Evolutionary conservation across 331 rosid species (phyloP).

Genomic region (Ulmus americana): DNA sequence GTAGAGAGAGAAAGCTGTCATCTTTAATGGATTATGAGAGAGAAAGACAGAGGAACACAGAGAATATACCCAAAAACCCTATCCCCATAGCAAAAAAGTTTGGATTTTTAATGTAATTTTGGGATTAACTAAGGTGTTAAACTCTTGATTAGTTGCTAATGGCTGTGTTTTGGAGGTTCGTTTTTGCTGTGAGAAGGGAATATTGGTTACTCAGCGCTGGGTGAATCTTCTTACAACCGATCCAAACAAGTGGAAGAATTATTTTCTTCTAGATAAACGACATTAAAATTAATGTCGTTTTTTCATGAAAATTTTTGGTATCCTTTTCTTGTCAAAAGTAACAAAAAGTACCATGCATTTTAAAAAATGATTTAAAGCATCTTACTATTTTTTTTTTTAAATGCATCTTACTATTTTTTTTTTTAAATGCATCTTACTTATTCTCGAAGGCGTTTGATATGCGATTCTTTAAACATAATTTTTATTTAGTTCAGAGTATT

Average conservation of each 20-base stretch:
- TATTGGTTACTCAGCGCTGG: neutral
- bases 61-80: slow-evolving; percentile 89
- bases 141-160: neutral
- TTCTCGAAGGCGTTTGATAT: no score
- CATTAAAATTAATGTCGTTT: neutral
- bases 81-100: neutral
- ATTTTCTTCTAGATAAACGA: neutral
- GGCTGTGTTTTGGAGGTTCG: neutral
- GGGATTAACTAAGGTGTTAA: neutral
- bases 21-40: slow-evolving; percentile 21
- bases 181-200: no score
- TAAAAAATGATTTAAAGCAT: no score
- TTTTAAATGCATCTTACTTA: no score
- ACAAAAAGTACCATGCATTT: no score
- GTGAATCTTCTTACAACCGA: neutral
- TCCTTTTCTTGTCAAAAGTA: no score
- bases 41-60: slow-evolving; percentile 8
- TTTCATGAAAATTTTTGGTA: neutral
- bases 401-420: no score
- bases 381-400: no score
- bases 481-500: no score
- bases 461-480: no score
- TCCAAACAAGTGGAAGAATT: neutral
- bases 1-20: slow-evolving; percentile 37
- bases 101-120: neutral